phyloP scores from a whole-genome alignment of 192 early-diverging fungal genomes.

The Linnemannia schmuckeri region DNA sequence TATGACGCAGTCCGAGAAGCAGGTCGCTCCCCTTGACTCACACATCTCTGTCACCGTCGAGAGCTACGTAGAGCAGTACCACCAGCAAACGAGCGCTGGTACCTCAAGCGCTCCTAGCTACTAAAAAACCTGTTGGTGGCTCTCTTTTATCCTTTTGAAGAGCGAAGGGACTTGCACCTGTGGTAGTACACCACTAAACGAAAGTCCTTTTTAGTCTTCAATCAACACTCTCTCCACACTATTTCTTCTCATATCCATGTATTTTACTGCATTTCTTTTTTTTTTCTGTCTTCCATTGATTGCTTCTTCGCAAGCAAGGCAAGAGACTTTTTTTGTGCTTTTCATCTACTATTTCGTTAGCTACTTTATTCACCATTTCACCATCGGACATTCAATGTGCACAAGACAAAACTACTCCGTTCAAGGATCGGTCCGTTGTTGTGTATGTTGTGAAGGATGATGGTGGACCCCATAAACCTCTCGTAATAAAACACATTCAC shows the following conservation, averaged over 20 bases:
- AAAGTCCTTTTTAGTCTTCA: neutral
- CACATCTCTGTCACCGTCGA: constrained; percentile 47
- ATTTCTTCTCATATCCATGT: neutral
- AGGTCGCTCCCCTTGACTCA: constrained; percentile 31
- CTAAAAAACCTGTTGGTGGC: neutral
- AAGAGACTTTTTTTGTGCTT: neutral
- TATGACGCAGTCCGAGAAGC: constrained; percentile 22
- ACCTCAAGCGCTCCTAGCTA: neutral
- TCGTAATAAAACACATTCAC: too few relatives aligned
- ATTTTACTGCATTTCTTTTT: neutral
- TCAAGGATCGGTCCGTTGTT: too few relatives aligned
- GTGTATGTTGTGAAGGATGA: too few relatives aligned
- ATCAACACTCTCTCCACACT: neutral
- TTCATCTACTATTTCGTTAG: neutral
- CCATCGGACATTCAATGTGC: neutral
- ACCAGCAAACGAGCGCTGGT: constrained; percentile 33
- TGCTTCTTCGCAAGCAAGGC: neutral
- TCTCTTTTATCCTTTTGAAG: neutral
- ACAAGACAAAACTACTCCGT: neutral
- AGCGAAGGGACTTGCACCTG: neutral
- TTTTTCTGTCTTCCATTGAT: neutral
- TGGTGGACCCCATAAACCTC: too few relatives aligned
- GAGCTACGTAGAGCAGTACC: constrained; percentile 48
- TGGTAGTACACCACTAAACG: neutral
- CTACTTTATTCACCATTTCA: neutral